phyloP scores from a whole-genome alignment of 495 filamentous ascomycete genomes.

The Glonium stellatum region DNA sequence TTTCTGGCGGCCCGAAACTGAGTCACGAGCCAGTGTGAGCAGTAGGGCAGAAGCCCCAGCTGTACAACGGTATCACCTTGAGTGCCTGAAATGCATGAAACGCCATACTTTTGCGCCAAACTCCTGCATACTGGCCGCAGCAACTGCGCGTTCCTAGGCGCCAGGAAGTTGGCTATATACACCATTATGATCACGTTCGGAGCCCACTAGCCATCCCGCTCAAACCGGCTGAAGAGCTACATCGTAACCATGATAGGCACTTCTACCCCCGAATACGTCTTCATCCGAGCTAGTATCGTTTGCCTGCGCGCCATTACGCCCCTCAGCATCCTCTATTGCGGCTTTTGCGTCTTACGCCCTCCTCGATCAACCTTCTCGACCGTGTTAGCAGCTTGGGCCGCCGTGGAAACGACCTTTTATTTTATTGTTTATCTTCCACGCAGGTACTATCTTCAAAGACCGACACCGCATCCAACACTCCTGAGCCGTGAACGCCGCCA shows the following conservation, averaged over 20 bases:
- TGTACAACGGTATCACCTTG: too few relatives aligned
- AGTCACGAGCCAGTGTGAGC: too few relatives aligned
- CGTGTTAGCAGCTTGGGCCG: constrained; percentile 7
- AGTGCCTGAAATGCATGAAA: too few relatives aligned
- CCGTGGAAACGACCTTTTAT: constrained; percentile 48
- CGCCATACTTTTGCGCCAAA: too few relatives aligned
- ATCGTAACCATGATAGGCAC: constrained; percentile 31
- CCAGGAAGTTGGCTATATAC: too few relatives aligned
- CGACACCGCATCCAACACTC: constrained; percentile 48
- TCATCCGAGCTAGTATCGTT: constrained; percentile 46
- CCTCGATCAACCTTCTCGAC: constrained; percentile 27
- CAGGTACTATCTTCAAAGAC: constrained; percentile 42
- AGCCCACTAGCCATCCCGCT: too few relatives aligned
- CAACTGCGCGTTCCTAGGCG: too few relatives aligned
- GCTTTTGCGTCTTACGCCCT: constrained; percentile 30
- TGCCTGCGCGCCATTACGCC: constrained; percentile 48
- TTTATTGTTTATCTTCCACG: constrained; percentile 50
- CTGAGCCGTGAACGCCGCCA: constrained; percentile 37
- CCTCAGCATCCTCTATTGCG: constrained; percentile 43
- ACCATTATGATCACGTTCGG: too few relatives aligned
- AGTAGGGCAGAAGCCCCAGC: too few relatives aligned
- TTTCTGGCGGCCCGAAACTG: too few relatives aligned
- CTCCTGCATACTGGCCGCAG: too few relatives aligned
- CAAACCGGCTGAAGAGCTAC: too few relatives aligned
- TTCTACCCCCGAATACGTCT: constrained; percentile 19